A percentile compares a stretch with the other conserved stretches of the same genome.
phyloP scores from a whole-genome alignment of 306 rosid genomes.

The Malus sylvestris region DNA sequence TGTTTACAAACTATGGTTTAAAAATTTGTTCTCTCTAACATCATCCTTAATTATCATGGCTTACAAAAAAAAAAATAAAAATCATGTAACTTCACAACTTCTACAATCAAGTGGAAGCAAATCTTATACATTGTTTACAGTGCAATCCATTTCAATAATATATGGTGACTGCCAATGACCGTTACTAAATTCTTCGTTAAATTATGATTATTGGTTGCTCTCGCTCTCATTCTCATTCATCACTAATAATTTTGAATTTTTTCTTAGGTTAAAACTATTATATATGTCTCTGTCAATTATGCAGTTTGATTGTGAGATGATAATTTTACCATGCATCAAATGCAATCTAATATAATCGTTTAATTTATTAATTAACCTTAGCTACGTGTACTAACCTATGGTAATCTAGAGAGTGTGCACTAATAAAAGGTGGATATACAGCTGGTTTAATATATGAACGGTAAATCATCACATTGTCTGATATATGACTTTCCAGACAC shows the following conservation, averaged over 20 bases:
- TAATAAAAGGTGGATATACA: not conserved
- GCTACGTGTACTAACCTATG: not conserved
- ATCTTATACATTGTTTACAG: not conserved
- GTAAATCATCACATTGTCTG: not conserved
- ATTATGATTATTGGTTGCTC: not conserved
- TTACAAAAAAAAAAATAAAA: too few species aligned
- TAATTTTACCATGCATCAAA: not conserved
- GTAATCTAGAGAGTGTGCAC: not conserved
- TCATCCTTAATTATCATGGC: too few species aligned
- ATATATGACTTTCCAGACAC: slow-evolving; percentile 1
- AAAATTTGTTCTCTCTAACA: too few species aligned
- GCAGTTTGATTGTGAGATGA: not conserved
- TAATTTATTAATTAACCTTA: not conserved
- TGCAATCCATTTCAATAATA: not conserved
- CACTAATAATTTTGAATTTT: not conserved
- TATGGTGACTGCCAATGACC: not conserved
- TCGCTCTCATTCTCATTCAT: not conserved
- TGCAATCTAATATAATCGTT: not conserved
- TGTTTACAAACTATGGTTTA: too few species aligned
- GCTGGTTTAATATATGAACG: not conserved
- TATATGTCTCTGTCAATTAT: not conserved
- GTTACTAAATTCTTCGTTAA: not conserved
- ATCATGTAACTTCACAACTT: not conserved
- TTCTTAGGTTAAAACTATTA: not conserved
- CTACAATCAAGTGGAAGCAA: not conserved